Evolutionary conservation across 179 eudicot genomes (phyloP), one percentile per base, ranked within the genome.

Genomic region (Heliamphora ciliata): DNA sequence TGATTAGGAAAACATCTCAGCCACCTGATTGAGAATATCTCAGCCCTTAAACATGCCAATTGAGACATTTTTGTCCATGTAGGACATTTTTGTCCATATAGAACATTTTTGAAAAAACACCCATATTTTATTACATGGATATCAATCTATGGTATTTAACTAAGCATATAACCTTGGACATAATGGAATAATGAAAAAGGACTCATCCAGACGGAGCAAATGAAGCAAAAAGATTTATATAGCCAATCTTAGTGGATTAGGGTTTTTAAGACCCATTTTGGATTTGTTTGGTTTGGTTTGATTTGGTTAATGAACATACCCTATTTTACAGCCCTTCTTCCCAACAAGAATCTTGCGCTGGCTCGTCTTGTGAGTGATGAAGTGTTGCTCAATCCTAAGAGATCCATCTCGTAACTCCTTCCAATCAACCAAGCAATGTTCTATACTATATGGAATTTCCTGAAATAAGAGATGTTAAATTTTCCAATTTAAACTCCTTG

Each of bases 321-420:
- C 98, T 52, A 96, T 96, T 88, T 90, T 96, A 72, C 94, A 91
- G 80, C 99, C 99, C 78, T 91, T 91, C 86, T 94, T 96, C 81
- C 99, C 99, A 6, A 96, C 91, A 21, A 96, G 94, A 82, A 96
- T 96, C 86, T 88, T 94, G 82, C 98, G 94, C 85, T 96, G 94
- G 89, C 98, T 94, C 76, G 90, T 82, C 87, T 96, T 96, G 82
- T 75, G 86, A 63, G 99, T 96, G 86, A 88, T 85, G 60, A 96
- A 83, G 86, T 96, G 98, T 65, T 96, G 99, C 83, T 96, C 98
- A 59, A 94, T 91, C 84, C 99, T 87, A 74, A 96, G 85, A 14
- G 99, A 96, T 24, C 99, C 99, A 85, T 96, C 94, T 80, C 93
- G 82, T 69, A 91, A 84, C 81, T 96, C 97, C 82, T 90, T 94